Conservation (phyloP, 2,329 filamentous ascomycete species). For the Apiospora arundinis region DNA sequence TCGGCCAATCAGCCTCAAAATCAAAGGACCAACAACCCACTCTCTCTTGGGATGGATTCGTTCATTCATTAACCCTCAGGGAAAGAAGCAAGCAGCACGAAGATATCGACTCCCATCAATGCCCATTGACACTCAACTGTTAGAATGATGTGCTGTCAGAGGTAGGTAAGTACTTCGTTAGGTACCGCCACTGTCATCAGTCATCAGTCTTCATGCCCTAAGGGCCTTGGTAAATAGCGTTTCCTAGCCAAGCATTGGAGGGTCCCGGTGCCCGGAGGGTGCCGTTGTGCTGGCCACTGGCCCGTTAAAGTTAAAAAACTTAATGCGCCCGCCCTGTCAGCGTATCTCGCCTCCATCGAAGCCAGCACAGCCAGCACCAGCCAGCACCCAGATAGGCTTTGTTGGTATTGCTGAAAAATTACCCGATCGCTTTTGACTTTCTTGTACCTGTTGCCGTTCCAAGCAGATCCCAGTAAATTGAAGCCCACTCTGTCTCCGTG, state of each 20-base stretch:
- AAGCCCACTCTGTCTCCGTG: no score
- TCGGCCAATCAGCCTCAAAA: background rate
- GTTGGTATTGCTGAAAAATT: background rate
- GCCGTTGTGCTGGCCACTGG: background rate
- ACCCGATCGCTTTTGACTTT: conserved; percentile 5
- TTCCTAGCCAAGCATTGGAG: background rate
- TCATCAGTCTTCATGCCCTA: background rate
- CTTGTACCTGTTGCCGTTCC: background rate
- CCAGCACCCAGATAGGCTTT: background rate
- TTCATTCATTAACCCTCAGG: background rate
- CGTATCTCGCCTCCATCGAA: background rate
- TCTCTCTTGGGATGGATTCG: background rate
- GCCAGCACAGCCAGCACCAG: background rate
- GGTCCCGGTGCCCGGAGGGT: background rate
- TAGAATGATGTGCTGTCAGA: background rate
- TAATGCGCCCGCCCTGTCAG: background rate
- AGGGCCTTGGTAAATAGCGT: conserved; percentile 17
- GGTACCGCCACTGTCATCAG: conserved; percentile 5
- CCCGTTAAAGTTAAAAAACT: conserved; percentile 4
- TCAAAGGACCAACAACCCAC: background rate
- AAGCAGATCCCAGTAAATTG: background rate
- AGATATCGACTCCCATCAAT: background rate
- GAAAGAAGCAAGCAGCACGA: background rate
- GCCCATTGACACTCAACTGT: background rate
- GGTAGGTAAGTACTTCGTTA: no score